Percentiles rank a stretch among this genome's conserved stretches.
These are phyloP conservation scores for Cnidoscolus chayamansa DNA, from an alignment of 441 rosid species.

Conservation along the genomic window DNA sequence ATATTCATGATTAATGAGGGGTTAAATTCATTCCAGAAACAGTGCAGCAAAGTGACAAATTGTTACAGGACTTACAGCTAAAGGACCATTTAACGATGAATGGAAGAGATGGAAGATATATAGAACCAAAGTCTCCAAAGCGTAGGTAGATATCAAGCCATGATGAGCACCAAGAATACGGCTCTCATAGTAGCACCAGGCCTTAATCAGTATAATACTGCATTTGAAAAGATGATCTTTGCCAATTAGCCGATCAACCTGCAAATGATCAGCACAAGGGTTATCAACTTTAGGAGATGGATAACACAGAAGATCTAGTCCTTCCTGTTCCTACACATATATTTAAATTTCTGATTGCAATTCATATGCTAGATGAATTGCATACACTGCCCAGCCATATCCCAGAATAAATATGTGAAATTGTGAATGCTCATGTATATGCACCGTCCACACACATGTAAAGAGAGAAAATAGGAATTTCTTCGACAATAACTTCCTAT, in stretches of 20 bases:
- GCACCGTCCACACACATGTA: background rate
- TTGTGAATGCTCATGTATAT: no score
- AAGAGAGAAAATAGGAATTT: background rate
- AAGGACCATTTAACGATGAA: constrained; percentile 70
- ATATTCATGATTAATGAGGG: constrained; percentile 6
- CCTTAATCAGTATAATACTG: constrained; percentile 77
- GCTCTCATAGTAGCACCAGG: constrained; percentile 96
- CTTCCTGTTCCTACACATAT: background rate
- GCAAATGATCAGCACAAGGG: constrained; percentile 12
- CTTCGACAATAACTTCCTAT: background rate
- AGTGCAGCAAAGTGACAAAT: background rate
- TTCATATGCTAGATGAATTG: background rate
- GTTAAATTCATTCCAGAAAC: background rate
- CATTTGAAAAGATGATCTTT: constrained; percentile 86
- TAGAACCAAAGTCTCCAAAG: constrained; percentile 81
- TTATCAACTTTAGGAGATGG: background rate
- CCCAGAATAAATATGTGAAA: background rate
- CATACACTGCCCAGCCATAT: background rate
- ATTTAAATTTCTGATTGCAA: background rate
- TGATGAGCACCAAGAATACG: constrained; percentile 95
- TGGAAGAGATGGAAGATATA: constrained; percentile 82
- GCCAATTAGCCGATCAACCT: constrained; percentile 70
- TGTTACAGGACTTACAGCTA: constrained; percentile 52
- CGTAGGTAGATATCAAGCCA: constrained; percentile 87
- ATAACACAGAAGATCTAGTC: background rate